phyloP scores from a whole-genome alignment of 306 rosid genomes.

The Vigna radiata region DNA sequence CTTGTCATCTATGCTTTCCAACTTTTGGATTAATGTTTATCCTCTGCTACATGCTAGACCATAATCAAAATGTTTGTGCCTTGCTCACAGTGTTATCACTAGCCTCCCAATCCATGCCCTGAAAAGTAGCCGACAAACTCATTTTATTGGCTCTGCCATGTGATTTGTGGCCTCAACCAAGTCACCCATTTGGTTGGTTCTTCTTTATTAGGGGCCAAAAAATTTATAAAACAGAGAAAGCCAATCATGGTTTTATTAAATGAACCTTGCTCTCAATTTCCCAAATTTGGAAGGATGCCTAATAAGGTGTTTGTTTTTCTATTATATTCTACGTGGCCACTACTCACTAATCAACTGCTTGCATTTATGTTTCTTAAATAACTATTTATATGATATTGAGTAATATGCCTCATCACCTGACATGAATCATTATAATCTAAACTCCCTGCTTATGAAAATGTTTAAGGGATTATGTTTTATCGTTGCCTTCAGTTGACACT shows the following conservation, averaged over 20 bases:
- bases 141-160: constrained; percentile 73
- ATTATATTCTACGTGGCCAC: constrained; percentile 47
- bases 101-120: constrained; percentile 68
- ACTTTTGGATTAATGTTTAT: constrained; percentile 71
- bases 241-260: constrained; percentile 60
- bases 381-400: constrained; percentile 32
- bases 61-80: constrained; percentile 74
- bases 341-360: constrained; percentile 53
- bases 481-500: constrained; percentile 60
- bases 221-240: constrained; percentile 39
- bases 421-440: constrained; percentile 59
- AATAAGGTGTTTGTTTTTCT: constrained; percentile 48
- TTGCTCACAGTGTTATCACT: constrained; percentile 60
- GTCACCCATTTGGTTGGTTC: constrained; percentile 65
- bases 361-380: constrained; percentile 23
- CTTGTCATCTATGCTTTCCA: constrained; percentile 62
- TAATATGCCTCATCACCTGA: constrained; percentile 53
- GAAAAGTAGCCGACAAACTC: constrained; percentile 96
- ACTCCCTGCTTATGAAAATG: constrained; percentile 62
- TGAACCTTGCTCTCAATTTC: constrained; percentile 46
- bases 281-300: constrained; percentile 70
- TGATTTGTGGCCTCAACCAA: constrained; percentile 83
- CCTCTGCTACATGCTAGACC: constrained; percentile 78
- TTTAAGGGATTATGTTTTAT: constrained; percentile 56
- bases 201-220: constrained; percentile 49